Conservation (phyloP, 768 basidiomycete species). For the Russula virescens region DNA sequence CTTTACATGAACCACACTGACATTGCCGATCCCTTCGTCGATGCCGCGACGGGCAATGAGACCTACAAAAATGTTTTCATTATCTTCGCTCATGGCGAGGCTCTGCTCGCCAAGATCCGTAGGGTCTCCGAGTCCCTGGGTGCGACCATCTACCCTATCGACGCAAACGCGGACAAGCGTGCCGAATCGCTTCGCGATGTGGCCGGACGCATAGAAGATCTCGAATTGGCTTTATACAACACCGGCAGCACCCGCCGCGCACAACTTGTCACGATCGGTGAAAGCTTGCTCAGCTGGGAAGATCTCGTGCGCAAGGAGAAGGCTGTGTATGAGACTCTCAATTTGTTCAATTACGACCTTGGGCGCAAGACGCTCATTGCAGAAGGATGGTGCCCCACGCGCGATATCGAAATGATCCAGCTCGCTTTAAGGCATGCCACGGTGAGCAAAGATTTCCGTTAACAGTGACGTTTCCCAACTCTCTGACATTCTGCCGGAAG, state of each 20-base stretch:
- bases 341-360: constrained; percentile 92
- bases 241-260: constrained; percentile 77
- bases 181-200: constrained; percentile 87
- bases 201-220: constrained; percentile 80
- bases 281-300: constrained; percentile 83
- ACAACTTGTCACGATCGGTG: constrained; percentile 81
- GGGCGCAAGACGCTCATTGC: constrained; percentile 92
- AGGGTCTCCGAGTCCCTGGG: constrained; percentile 99
- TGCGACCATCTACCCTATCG: constrained; percentile 93
- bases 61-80: constrained; percentile 98
- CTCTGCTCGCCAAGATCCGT: constrained; percentile 91
- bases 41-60: constrained; percentile 75
- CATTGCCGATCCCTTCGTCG: constrained; percentile 87
- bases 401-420: constrained; percentile 86
- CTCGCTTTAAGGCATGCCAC: constrained; percentile 84
- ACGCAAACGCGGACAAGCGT: constrained; percentile 89
- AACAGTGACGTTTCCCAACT: not conserved
- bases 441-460: constrained; percentile 33
- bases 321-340: constrained; percentile 91
- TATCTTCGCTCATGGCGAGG: constrained; percentile 96
- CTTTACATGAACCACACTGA: constrained; percentile 99
- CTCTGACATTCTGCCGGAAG: constrained; percentile 25
- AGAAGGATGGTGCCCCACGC: constrained; percentile 95
- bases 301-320: constrained; percentile 95
- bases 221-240: constrained; percentile 84